phyloP scores from a whole-genome alignment of 202 grass and related monocot species.

The Hordeum pubiflorum region DNA sequence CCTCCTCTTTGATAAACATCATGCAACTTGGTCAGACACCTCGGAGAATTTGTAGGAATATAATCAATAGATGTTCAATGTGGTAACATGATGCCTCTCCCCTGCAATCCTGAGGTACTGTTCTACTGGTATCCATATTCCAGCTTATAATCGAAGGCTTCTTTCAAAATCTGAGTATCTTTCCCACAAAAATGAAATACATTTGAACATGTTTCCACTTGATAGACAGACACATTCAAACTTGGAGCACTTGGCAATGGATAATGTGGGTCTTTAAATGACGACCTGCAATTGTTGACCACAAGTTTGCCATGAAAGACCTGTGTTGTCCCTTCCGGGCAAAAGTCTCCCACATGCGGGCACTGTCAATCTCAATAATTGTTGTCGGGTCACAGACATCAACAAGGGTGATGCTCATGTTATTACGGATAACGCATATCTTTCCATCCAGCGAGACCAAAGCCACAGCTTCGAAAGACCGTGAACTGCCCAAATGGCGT shows the following conservation, averaged over 20 bases:
- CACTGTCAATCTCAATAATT: slow-evolving; percentile 43
- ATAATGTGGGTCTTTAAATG: slow-evolving; percentile 62
- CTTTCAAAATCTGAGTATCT: neutral
- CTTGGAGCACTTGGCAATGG: slow-evolving; percentile 74
- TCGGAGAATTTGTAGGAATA: neutral
- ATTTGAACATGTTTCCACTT: slow-evolving; percentile 18
- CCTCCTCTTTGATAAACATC: neutral
- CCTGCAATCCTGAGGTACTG: neutral
- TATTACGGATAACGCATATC: slow-evolving; percentile 66
- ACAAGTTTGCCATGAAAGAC: slow-evolving; percentile 71
- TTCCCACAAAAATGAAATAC: neutral
- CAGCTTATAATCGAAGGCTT: slow-evolving; percentile 11
- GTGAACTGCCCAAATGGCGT: slow-evolving; percentile 51
- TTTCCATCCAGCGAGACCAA: slow-evolving; percentile 67
- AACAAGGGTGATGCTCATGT: slow-evolving; percentile 69
- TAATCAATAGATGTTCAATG: neutral
- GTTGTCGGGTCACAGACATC: slow-evolving; percentile 42
- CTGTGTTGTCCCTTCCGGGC: slow-evolving; percentile 45
- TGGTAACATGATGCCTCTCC: neutral
- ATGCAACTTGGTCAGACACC: neutral
- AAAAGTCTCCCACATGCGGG: slow-evolving; percentile 52
- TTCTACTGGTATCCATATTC: neutral
- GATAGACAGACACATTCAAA: slow-evolving; percentile 22
- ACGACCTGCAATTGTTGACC: slow-evolving; percentile 52
- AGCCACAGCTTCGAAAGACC: slow-evolving; percentile 52